A percentile compares a stretch with the other conserved stretches of the same genome.
Evolutionary conservation across 768 basidiomycete genomes (phyloP).

Genomic region (Leccinum imitatum): DNA sequence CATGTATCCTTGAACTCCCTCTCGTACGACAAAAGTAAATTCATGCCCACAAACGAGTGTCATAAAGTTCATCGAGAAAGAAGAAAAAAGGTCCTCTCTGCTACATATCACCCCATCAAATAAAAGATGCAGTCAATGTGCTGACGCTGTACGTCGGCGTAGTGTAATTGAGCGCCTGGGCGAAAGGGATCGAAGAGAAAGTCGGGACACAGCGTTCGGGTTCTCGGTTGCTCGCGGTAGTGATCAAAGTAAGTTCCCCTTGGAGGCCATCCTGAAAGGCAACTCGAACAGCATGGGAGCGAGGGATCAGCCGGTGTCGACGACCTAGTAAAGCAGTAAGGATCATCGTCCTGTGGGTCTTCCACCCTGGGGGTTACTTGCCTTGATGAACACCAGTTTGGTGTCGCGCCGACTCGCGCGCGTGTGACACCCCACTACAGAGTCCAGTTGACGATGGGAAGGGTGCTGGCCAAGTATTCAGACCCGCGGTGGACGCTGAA

Average conservation of each 20-base stretch:
- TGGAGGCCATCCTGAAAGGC: slow-evolving; percentile 48
- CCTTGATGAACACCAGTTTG: slow-evolving; percentile 51
- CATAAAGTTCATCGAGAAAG: neutral
- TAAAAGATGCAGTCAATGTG: slow-evolving; percentile 18
- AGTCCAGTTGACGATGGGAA: slow-evolving; percentile 47
- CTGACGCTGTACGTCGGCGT: slow-evolving; percentile 46
- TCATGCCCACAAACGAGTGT: neutral
- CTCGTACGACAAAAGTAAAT: neutral
- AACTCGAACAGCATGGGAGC: slow-evolving; percentile 48
- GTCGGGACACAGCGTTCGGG: neutral
- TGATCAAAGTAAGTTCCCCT: neutral
- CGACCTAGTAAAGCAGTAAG: slow-evolving; percentile 36
- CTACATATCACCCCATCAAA: neutral
- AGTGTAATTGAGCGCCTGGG: slow-evolving; percentile 49
- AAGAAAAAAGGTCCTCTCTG: neutral
- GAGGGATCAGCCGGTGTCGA: slow-evolving; percentile 44
- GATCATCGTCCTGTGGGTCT: neutral
- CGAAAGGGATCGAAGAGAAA: neutral
- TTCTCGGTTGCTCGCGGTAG: neutral
- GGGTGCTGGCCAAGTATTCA: slow-evolving; percentile 58
- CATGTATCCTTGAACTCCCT: neutral
- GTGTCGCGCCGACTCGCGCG: slow-evolving; percentile 5
- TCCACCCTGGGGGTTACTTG: slow-evolving; percentile 7
- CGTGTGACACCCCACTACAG: slow-evolving; percentile 59
- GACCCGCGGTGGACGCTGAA: slow-evolving; percentile 62